Evolutionary conservation across 805 yeast genomes (phyloP).

Genomic region (Zygosaccharomyces lentus): DNA sequence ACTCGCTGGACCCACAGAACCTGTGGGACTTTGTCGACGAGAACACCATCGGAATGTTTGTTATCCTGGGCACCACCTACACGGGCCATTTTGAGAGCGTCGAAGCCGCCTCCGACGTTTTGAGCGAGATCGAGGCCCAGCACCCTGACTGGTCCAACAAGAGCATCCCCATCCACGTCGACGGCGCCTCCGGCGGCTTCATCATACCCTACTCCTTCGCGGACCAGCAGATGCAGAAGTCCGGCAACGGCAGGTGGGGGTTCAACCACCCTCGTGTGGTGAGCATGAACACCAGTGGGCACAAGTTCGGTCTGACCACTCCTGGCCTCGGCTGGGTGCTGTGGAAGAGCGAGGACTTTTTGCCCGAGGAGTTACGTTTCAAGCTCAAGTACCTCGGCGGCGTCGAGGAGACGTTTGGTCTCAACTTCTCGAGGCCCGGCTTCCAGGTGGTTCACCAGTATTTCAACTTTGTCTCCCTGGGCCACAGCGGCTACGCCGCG

Average conservation of each 20-base stretch:
- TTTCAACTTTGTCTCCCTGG: constrained; percentile 69
- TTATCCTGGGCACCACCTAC: constrained; percentile 84
- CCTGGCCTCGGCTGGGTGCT: constrained; percentile 93
- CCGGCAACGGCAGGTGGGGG: constrained; percentile 54
- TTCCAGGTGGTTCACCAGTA: constrained; percentile 87
- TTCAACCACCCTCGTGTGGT: constrained; percentile 71
- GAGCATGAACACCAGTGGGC: constrained; percentile 87
- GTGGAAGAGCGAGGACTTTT: constrained; percentile 61
- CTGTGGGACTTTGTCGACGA: constrained; percentile 72
- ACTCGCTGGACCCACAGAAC: constrained; percentile 56
- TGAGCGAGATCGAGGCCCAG: constrained; percentile 56
- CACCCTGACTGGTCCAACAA: constrained; percentile 33
- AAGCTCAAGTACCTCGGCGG: constrained; percentile 84
- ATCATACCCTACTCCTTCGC: constrained; percentile 83
- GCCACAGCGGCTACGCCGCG: constrained; percentile 64
- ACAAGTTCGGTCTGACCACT: constrained; percentile 84
- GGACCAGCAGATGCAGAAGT: constrained; percentile 41
- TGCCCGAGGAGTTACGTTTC: constrained; percentile 72
- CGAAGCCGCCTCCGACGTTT: constrained; percentile 50
- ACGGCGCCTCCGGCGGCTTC: constrained; percentile 90
- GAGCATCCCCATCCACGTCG: constrained; percentile 83
- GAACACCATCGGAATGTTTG: constrained; percentile 88
- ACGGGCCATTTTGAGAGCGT: constrained; percentile 91
- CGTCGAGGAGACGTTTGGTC: constrained; percentile 76
- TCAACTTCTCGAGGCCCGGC: constrained; percentile 91